Percentiles rank a stretch among this genome's conserved stretches.
These are phyloP conservation scores for Aureobasidium lini DNA, from an alignment of 2,329 filamentous ascomycete species.

Conservation along the genomic window DNA sequence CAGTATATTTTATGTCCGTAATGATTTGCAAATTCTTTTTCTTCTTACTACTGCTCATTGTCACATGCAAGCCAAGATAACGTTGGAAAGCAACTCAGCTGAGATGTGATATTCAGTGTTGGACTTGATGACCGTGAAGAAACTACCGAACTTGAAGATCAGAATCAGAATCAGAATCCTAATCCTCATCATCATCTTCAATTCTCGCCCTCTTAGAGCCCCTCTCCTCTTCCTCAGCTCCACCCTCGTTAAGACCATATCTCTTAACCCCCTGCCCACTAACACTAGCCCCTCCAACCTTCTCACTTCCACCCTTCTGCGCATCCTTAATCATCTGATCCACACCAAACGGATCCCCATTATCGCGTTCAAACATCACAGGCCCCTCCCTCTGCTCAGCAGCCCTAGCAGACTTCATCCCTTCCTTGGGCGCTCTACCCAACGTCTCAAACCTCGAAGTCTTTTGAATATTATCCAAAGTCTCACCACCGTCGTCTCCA, in stretches of 20 bases:
- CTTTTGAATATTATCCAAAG: slow-evolving; percentile 81
- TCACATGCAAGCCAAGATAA: too few relatives aligned
- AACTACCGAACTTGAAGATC: background rate
- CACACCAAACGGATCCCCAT: slow-evolving; percentile 76
- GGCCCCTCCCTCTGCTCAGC: slow-evolving; percentile 82
- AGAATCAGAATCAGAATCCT: background rate
- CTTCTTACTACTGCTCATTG: too few relatives aligned
- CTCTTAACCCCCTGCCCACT: slow-evolving; percentile 50
- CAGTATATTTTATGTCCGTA: background rate
- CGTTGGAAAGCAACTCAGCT: too few relatives aligned
- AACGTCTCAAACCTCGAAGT: slow-evolving; percentile 80
- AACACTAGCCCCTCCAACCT: slow-evolving; percentile 32
- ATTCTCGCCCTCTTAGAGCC: slow-evolving; percentile 66
- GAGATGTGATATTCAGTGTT: background rate
- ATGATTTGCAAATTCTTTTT: background rate
- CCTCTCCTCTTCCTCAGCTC: slow-evolving; percentile 50
- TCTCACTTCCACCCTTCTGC: slow-evolving; percentile 37
- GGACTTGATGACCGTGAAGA: background rate
- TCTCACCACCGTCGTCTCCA: slow-evolving; percentile 70
- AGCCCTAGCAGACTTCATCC: slow-evolving; percentile 80
- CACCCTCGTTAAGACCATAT: slow-evolving; percentile 66
- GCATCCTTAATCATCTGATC: slow-evolving; percentile 86
- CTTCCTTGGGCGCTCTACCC: slow-evolving; percentile 66
- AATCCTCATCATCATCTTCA: slow-evolving; percentile 45
- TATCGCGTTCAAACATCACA: slow-evolving; percentile 92